These are phyloP conservation scores for Berberis vulgaris DNA, from an alignment of 164 flowering plant species.

Conservation along the genomic window DNA sequence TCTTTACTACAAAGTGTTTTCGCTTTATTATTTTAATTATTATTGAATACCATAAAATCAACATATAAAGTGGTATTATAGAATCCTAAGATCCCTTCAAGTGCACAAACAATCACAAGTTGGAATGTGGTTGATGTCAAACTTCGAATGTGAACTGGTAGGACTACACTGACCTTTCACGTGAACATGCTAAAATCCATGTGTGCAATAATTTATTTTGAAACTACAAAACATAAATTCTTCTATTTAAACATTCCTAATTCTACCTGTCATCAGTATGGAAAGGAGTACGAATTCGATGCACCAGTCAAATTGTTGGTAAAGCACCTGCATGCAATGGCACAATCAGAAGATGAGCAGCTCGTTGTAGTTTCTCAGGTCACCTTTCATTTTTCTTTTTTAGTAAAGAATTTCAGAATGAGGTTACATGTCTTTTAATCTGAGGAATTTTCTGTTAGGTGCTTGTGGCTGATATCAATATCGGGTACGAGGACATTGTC, in stretches of 20 bases:
- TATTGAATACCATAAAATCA: too few species aligned
- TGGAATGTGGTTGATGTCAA: too few species aligned
- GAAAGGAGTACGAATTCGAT: slow-evolving; percentile 72
- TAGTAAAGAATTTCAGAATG: neutral
- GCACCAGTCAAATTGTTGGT: slow-evolving; percentile 91
- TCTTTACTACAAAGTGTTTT: too few species aligned
- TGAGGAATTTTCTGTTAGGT: slow-evolving; percentile 34
- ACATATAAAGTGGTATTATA: too few species aligned
- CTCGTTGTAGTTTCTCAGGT: slow-evolving; percentile 95
- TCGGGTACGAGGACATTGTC: slow-evolving; percentile 61
- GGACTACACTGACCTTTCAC: too few species aligned
- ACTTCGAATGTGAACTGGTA: too few species aligned
- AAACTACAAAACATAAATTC: too few species aligned
- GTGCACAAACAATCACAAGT: too few species aligned
- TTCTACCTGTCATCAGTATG: slow-evolving; percentile 42
- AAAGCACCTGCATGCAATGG: slow-evolving; percentile 68
- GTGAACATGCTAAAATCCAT: too few species aligned
- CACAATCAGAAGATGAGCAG: slow-evolving; percentile 73
- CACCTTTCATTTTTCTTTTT: neutral
- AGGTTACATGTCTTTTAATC: neutral
- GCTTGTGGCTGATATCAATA: slow-evolving; percentile 25
- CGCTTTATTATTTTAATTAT: too few species aligned
- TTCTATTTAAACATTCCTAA: neutral
- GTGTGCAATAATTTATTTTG: too few species aligned
- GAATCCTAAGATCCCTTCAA: too few species aligned